These are phyloP conservation scores for Fusarium buharicum DNA, from an alignment of 2,329 filamentous ascomycete genomes.

Conservation along the genomic window DNA sequence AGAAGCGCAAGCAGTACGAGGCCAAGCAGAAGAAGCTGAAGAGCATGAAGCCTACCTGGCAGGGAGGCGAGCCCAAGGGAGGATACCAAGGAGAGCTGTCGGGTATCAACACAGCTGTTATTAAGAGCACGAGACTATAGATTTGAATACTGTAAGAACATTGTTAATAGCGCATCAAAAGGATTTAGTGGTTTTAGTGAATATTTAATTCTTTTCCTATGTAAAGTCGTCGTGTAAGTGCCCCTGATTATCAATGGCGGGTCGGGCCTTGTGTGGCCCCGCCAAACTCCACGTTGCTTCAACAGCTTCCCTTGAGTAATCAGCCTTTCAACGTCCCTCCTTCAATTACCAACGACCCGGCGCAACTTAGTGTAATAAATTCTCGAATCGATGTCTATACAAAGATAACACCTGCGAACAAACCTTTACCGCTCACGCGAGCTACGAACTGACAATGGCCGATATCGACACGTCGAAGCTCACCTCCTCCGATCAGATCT, in stretches of 20 bases:
- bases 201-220: neutral
- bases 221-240: conserved; percentile 5
- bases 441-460: conserved; percentile 49
- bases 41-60: conserved; percentile 86
- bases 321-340: conserved; percentile 15
- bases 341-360: conserved; percentile 7
- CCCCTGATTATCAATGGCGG: conserved; percentile 9
- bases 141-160: conserved; percentile 21
- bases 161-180: conserved; percentile 31
- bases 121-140: conserved; percentile 93
- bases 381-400: conserved; percentile 21
- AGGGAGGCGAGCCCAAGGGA: conserved; percentile 83
- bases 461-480: conserved; percentile 60
- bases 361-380: conserved; percentile 8
- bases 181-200: conserved; percentile 4
- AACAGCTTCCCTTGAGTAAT: conserved; percentile 28
- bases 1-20: conserved; percentile 97
- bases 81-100: conserved; percentile 92
- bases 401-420: conserved; percentile 6
- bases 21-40: conserved; percentile 97
- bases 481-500: conserved; percentile 64
- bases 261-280: conserved; percentile 33
- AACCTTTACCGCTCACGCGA: conserved; percentile 3
- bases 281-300: conserved; percentile 45
- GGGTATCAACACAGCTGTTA: conserved; percentile 92